phyloP scores from a whole-genome alignment of 2,329 filamentous ascomycete genomes.

The Apiospora hydei region DNA sequence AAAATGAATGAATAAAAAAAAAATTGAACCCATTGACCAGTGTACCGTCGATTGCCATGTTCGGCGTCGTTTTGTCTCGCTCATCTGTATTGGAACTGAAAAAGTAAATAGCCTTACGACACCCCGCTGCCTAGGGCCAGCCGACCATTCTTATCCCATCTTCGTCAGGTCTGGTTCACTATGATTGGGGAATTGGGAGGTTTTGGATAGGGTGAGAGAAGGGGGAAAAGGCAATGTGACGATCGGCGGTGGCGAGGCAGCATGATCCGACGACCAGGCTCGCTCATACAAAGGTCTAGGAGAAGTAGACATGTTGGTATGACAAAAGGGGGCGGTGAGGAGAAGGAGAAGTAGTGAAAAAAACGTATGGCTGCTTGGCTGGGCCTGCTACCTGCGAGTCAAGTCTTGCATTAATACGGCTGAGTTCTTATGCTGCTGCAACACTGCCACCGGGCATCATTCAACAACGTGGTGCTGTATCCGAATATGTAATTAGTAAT shows the following conservation, averaged over 20 bases:
- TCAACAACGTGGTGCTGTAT: background rate
- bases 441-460: background rate
- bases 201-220: background rate
- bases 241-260: background rate
- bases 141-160: background rate
- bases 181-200: background rate
- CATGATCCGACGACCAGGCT: background rate
- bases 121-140: too few relatives aligned
- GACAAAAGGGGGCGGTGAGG: background rate
- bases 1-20: constrained; percentile 9
- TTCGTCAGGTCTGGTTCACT: background rate
- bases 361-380: background rate
- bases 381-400: background rate
- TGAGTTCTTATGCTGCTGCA: background rate
- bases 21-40: background rate
- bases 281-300: background rate
- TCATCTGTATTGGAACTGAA: too few relatives aligned
- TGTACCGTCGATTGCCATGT: background rate
- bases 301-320: background rate
- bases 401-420: background rate
- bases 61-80: background rate
- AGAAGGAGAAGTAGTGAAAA: too few relatives aligned
- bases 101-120: too few relatives aligned
- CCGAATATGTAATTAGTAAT: too few relatives aligned
- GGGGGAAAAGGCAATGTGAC: background rate